phyloP scores from a whole-genome alignment of 257 asterid species.

The Nicotiana obtusifolia region DNA sequence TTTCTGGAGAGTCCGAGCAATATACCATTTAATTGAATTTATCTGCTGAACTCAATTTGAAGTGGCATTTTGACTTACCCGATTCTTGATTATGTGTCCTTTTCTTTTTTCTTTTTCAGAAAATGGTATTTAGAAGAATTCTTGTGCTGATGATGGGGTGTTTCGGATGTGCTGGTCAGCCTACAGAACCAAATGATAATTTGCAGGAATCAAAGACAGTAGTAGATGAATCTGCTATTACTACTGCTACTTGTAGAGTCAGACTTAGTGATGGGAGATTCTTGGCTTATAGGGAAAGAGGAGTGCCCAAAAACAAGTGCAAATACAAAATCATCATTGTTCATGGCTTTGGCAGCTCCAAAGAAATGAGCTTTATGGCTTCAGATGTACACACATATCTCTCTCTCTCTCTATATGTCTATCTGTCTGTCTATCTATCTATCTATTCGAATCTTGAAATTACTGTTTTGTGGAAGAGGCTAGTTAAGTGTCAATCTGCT shows the following conservation, averaged over 20 bases:
- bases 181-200: conserved; percentile 37
- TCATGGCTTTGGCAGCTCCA: conserved; percentile 91
- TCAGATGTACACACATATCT: conserved; percentile 41
- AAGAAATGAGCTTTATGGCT: conserved; percentile 78
- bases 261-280: conserved; percentile 77
- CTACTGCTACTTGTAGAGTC: conserved; percentile 29
- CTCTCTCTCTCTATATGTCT: background rate
- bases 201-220: conserved; percentile 26
- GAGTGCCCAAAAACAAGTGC: conserved; percentile 59
- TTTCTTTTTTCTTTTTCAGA: conserved; percentile 6
- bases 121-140: conserved; percentile 63
- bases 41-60: background rate
- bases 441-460: background rate
- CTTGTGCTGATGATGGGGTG: conserved; percentile 68
- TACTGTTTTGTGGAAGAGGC: background rate
- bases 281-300: conserved; percentile 76
- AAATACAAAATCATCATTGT: conserved; percentile 55
- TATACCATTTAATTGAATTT: too few species aligned
- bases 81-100: background rate
- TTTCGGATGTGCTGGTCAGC: conserved; percentile 55
- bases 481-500: background rate
- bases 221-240: conserved; percentile 19
- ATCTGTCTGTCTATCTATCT: background rate
- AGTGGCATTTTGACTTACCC: background rate
- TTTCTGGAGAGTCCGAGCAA: too few species aligned